A percentile compares a stretch with the other conserved stretches of the same genome.
These are phyloP conservation scores for Pichia exigua DNA, from an alignment of 805 yeast genomes.

Conservation along the genomic window DNA sequence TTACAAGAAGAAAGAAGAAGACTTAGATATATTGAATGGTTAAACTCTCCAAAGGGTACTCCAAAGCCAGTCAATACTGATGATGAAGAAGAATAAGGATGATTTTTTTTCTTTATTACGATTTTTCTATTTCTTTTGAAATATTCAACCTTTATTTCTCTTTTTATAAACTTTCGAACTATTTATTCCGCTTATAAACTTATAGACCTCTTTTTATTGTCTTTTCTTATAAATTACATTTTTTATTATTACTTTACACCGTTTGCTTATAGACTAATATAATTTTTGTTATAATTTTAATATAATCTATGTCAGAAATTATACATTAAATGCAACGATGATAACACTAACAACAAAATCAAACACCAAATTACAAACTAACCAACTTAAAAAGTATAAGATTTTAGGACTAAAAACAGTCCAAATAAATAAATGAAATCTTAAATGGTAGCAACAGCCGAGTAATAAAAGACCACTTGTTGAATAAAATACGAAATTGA, in stretches of 20 bases:
- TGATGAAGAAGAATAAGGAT: constrained; percentile 65
- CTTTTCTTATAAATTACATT: not conserved
- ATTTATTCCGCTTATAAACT: constrained; percentile 4
- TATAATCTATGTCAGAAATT: not conserved
- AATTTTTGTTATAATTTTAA: not conserved
- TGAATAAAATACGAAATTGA: constrained; percentile 47
- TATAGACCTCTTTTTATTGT: not conserved
- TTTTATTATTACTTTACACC: not conserved
- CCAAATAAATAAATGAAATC: constrained; percentile 92
- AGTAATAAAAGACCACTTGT: constrained; percentile 51
- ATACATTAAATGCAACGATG: constrained; percentile 17
- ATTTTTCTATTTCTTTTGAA: no score
- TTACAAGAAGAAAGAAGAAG: constrained; percentile 88
- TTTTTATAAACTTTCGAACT: not conserved
- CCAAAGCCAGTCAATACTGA: constrained; percentile 93
- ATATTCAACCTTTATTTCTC: not conserved
- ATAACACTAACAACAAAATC: constrained; percentile 26
- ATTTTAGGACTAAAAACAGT: constrained; percentile 94
- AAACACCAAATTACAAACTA: constrained; percentile 37
- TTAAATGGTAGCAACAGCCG: constrained; percentile 60
- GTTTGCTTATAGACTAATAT: not conserved
- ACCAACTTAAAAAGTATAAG: constrained; percentile 76
- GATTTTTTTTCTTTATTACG: not conserved
- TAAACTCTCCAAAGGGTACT: constrained; percentile 94
- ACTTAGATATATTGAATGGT: constrained; percentile 89